Percentiles rank a stretch among this genome's conserved stretches.
phyloP scores from a whole-genome alignment of 306 rosid genomes.

The Cucumis cinereus region DNA sequence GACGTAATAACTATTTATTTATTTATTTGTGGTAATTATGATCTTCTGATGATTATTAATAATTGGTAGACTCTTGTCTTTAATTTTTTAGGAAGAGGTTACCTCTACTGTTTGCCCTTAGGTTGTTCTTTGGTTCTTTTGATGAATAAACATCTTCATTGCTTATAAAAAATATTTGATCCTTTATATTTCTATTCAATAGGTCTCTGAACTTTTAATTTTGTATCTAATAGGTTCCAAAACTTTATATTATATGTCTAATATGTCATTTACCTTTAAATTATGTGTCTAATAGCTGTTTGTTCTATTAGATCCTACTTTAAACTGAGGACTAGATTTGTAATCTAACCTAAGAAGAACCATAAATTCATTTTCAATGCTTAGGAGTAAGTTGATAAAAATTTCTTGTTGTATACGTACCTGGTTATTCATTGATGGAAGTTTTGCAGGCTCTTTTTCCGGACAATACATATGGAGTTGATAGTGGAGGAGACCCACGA shows the following conservation, averaged over 20 bases:
- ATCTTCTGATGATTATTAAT: neutral
- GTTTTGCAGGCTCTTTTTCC: slow-evolving; percentile 81
- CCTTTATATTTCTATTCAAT: no score
- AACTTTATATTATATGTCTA: neutral
- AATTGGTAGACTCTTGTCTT: neutral
- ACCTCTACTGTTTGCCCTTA: neutral
- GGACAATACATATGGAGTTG: slow-evolving; percentile 87
- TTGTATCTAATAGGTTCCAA: neutral
- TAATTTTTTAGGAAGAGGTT: neutral
- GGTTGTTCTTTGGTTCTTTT: neutral
- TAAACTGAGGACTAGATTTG: neutral
- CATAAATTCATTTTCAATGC: neutral
- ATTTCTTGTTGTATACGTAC: neutral
- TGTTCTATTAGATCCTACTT: neutral
- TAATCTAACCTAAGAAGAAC: neutral
- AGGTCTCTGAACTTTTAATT: neutral
- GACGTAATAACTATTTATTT: no score
- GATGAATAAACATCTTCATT: neutral
- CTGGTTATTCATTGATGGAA: neutral
- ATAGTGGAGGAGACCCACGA: slow-evolving; percentile 94
- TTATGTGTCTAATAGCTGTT: neutral
- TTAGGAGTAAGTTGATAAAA: neutral
- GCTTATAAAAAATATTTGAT: no score
- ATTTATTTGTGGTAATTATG: no score
- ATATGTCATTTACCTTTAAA: neutral